These are phyloP conservation scores for Pichia sp. DNA, from an alignment of 1,139 yeast genomes.

Conservation along the genomic window DNA sequence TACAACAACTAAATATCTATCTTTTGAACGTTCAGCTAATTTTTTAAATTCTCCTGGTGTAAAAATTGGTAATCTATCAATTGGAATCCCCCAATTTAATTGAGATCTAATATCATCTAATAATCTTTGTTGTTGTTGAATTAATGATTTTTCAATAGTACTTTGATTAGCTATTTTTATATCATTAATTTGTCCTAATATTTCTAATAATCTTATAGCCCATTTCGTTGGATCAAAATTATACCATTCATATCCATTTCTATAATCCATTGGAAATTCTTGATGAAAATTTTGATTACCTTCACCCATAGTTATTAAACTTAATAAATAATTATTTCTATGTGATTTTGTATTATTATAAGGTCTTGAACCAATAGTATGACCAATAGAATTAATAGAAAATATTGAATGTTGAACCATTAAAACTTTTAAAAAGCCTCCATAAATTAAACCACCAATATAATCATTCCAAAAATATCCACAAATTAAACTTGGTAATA, in stretches of 20 bases:
- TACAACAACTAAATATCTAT: constrained; percentile 39
- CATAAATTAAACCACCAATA: constrained; percentile 52
- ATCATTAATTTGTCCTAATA: constrained; percentile 37
- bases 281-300: constrained; percentile 65
- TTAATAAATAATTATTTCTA: constrained; percentile 38
- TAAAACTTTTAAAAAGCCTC: constrained; percentile 55
- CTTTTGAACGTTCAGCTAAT: constrained; percentile 31
- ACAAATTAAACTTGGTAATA: constrained; percentile 44
- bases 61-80: constrained; percentile 55
- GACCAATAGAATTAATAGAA: constrained; percentile 56
- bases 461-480: constrained; percentile 42
- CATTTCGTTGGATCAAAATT: constrained; percentile 66
- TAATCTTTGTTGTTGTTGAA: constrained; percentile 61
- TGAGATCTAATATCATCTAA: constrained; percentile 56
- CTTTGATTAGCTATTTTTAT: constrained; percentile 40
- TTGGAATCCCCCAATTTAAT: constrained; percentile 72
- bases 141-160: constrained; percentile 47
- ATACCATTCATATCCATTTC: constrained; percentile 44
- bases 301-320: constrained; percentile 60
- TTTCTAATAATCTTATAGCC: constrained; percentile 39
- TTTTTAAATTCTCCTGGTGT: constrained; percentile 45
- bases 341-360: constrained; percentile 61
- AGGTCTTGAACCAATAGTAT: constrained; percentile 51
- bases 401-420: constrained; percentile 50
- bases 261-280: constrained; percentile 65